Percentiles rank a stretch among this genome's conserved stretches.
Evolutionary conservation across 75 land plant genomes (phyloP).

Genomic region (Cunninghamia lanceolata): DNA sequence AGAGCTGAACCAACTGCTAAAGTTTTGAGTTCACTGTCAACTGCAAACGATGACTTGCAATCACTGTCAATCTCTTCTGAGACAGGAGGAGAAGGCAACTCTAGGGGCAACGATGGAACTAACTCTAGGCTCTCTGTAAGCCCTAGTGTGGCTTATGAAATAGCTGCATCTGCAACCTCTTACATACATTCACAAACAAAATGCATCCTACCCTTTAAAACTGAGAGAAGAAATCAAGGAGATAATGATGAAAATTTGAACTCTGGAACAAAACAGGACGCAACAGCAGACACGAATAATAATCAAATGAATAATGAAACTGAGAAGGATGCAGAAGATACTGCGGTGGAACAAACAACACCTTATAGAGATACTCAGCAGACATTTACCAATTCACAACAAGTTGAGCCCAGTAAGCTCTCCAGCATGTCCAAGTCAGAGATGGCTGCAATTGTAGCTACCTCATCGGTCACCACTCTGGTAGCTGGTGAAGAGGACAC

Average conservation of each 20-base stretch:
- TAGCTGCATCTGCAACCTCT: too few relatives aligned
- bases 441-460: slow-evolving; percentile 41
- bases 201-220: too few relatives aligned
- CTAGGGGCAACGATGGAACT: slow-evolving; percentile 1
- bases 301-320: not conserved
- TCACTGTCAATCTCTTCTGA: not conserved
- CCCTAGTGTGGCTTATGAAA: slow-evolving; percentile 21
- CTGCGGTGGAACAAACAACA: not conserved
- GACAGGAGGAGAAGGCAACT: not conserved
- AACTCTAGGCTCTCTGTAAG: slow-evolving; percentile 5
- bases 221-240: too few relatives aligned
- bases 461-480: slow-evolving; percentile 43
- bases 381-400: not conserved
- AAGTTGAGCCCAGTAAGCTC: not conserved
- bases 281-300: not conserved
- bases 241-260: not conserved
- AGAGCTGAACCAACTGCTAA: slow-evolving; percentile 33
- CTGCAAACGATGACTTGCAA: not conserved
- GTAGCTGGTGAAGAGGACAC: slow-evolving; percentile 58
- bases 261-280: not conserved
- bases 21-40: not conserved
- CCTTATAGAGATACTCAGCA: not conserved
- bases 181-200: too few relatives aligned
- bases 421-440: slow-evolving; percentile 21
- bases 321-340: slow-evolving; percentile 1